phyloP scores from a whole-genome alignment of 106 monocot genomes.

The Gastrodia elata region DNA sequence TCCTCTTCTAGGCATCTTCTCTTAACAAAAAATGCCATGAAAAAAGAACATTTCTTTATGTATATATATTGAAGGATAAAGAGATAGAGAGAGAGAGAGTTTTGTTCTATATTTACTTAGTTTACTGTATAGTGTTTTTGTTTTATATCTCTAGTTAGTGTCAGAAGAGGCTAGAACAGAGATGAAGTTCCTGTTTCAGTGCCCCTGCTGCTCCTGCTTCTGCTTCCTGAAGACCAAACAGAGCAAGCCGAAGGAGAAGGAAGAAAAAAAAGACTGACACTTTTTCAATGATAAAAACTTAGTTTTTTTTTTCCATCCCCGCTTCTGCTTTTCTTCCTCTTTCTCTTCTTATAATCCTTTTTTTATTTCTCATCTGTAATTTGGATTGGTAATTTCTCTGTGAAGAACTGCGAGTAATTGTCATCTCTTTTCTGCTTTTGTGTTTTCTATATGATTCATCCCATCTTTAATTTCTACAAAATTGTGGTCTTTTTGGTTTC shows the following conservation, averaged over 20 bases:
- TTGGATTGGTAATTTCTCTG: too few species aligned
- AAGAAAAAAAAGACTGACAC: constrained; percentile 22
- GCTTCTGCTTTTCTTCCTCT: too few species aligned
- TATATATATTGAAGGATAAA: too few species aligned
- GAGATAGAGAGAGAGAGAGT: not conserved
- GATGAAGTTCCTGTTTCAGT: constrained; percentile 55
- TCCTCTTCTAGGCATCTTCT: not conserved
- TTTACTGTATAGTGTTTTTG: not conserved
- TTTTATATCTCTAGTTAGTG: not conserved
- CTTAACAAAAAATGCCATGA: not conserved
- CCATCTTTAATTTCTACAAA: too few species aligned
- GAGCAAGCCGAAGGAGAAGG: constrained; percentile 27
- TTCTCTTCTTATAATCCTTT: too few species aligned
- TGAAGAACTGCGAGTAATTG: too few species aligned
- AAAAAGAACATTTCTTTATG: not conserved
- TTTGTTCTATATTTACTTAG: not conserved
- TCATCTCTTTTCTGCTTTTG: too few species aligned
- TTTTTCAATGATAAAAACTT: too few species aligned
- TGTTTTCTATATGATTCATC: too few species aligned
- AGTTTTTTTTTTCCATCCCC: too few species aligned
- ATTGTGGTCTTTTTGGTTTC: too few species aligned
- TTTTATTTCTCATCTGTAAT: too few species aligned
- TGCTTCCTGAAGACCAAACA: constrained; percentile 48
- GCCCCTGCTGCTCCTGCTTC: constrained; percentile 53
- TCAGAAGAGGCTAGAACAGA: constrained; percentile 1